Evolutionary conservation across 805 yeast genomes (phyloP), one percentile per base, ranked within the genome.

Genomic region (Zygosaccharomyces bisporus): DNA sequence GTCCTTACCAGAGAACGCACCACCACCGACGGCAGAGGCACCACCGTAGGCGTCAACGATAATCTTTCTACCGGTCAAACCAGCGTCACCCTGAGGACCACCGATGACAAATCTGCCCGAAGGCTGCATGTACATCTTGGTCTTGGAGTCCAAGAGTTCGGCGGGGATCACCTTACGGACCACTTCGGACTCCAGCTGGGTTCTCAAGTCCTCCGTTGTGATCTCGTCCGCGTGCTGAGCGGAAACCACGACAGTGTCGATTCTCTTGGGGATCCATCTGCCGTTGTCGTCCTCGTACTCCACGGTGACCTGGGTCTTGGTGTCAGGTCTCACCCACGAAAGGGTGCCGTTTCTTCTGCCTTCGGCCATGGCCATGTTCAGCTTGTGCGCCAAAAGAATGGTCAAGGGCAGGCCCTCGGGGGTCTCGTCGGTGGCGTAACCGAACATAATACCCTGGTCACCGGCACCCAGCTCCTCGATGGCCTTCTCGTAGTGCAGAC

Each of bases 21-120:
- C 99, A 80, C 99, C 99, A 76, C 99, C 99, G 80, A 93, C 99
- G 66, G 99, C 98, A 75, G 99, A 97, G 95, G 99, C 95, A 66
- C 99, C 99, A 78, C 99, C 99, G 77, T 93, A 93, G 56, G 99
- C 95, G 74, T 93, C 99, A 69, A 93, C 99, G 65, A 93, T 93
- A 73, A 93, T 93, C 80, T 93, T 93, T 79, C 99, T 88, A 73
- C 99, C 99, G 59, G 99, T 93, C 68, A 93, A 77, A 79, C 99
- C 99, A 57, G 99, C 99, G 71, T 93, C 99, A 81, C 99, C 99
- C 76, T 93, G 99, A 60, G 99, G 99, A 72, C 99, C 99, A 77
- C 99, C 99, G 68, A 93, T 93, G 64, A 93, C 96, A 81, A 93
- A 93, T 75, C 98, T 86, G 61, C 99, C 99, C 54, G 98, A 89